Base-by-base conservation (phyloP, 2,329 filamentous ascomycete species). In the Xylariales sp. region DNA sequence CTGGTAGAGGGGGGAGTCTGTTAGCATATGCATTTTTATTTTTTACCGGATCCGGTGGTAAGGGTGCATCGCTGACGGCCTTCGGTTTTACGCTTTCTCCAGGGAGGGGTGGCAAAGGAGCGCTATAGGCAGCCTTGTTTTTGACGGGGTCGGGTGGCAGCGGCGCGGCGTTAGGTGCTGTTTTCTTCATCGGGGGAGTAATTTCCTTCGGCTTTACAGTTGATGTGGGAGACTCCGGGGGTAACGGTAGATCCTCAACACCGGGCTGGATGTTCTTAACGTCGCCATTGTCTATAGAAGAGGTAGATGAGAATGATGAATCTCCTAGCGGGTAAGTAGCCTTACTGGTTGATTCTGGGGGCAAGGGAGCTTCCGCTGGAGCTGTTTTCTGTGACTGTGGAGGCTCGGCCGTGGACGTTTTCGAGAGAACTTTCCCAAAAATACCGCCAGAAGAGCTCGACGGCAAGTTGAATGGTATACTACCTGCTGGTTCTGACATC, bases 301-400 rank as follows among this genome's bases (percentile, higher is more conserved):
- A 77, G 69, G 81, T 80, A 54, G 85, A 87, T 67, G 85, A 86
- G 50, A 84, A 85, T 43, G 83, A 84, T 18, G 84, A 85, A 67
- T 86, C 83, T 55, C 83, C 84, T 46, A 86, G 71, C 57, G 81
- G 78, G 73, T 83, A 87, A 58, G 80, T 76, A 65, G 79, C 77
- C 80, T 84, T 87, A 81, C 85, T 89, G 62, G 82, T 87, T 65
- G 84, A 78, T 69, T 88, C 86, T 28, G 86, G 86, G 41, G 87
- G 86, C 4, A 88, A 78, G 65, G 86, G 86, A 39, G 73, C 73
- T 66, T 78, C 75, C 49, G 77, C 75, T 58, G 77, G 70, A 28
- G 76, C 72, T 45, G 80, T 78, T 43, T 78, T 77, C 69, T 83
- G 84, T 55, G 78, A 75, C 67, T 81, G 79, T 3, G 79, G 78